A percentile compares a stretch with the other conserved stretches of the same genome.
These are phyloP conservation scores for Clavulina sp. DNA, from an alignment of 768 basidiomycete genomes.

Conservation along the genomic window DNA sequence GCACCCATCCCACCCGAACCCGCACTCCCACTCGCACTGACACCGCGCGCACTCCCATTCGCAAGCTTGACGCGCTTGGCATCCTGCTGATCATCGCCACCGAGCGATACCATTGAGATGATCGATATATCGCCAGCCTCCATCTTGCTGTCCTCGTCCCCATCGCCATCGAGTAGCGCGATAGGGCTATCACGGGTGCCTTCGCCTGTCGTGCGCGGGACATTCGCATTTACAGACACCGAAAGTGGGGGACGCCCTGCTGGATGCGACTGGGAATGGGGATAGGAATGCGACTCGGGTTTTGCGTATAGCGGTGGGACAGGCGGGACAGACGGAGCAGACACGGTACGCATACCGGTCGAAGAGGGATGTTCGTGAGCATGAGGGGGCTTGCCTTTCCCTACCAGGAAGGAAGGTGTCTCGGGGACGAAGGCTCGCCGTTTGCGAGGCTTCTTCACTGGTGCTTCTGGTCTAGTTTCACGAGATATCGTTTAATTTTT, in stretches of 20 bases:
- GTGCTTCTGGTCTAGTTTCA: neutral
- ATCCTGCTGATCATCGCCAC: neutral
- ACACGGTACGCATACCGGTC: too few relatives aligned
- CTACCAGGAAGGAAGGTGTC: too few relatives aligned
- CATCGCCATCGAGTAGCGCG: slow-evolving; percentile 27
- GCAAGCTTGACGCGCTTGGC: slow-evolving; percentile 10
- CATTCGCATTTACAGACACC: neutral
- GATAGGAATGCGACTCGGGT: neutral
- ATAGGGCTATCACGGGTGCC: slow-evolving; percentile 37
- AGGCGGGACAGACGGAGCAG: too few relatives aligned
- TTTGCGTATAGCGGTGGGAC: neutral
- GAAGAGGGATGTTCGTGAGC: too few relatives aligned
- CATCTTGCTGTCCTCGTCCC: neutral
- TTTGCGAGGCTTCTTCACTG: neutral
- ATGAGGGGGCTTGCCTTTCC: too few relatives aligned
- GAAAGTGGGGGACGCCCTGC: neutral
- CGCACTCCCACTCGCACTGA: neutral
- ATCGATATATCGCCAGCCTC: neutral
- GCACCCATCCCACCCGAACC: neutral
- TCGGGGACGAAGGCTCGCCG: neutral
- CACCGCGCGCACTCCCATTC: neutral
- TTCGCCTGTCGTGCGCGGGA: slow-evolving; percentile 16
- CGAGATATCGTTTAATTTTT: too few relatives aligned
- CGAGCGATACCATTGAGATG: neutral
- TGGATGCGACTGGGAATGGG: neutral